Percentiles rank a stretch among this genome's conserved stretches.
phyloP scores from a whole-genome alignment of 83 land plant genomes.

The Picea engelmannii region DNA sequence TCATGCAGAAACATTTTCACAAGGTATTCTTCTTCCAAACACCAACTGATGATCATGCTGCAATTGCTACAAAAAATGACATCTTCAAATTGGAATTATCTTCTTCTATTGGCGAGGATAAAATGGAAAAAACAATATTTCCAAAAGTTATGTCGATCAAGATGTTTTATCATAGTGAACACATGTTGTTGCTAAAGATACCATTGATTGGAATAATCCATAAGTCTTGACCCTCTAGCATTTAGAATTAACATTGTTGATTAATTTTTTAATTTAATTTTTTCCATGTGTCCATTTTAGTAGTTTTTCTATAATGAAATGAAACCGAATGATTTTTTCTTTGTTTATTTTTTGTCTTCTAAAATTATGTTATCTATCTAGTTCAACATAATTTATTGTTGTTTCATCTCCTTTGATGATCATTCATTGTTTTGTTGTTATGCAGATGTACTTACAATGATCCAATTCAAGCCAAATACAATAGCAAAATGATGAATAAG shows the following conservation, averaged over 20 bases:
- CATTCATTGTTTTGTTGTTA: background rate
- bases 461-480: conserved; percentile 81
- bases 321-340: too few relatives aligned
- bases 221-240: conserved; percentile 30
- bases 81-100: conserved; percentile 86
- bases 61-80: conserved; percentile 53
- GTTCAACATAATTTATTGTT: background rate
- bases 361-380: background rate
- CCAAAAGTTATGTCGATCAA: conserved; percentile 99
- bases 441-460: conserved; percentile 87
- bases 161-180: conserved; percentile 93
- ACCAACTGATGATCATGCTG: conserved; percentile 57
- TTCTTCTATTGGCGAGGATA: conserved; percentile 92
- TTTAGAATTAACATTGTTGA: background rate
- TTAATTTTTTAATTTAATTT: background rate
- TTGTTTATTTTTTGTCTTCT: too few relatives aligned
- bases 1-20: too few relatives aligned
- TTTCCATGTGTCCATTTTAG: too few relatives aligned
- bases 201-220: conserved; percentile 92
- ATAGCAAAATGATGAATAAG: conserved; percentile 82
- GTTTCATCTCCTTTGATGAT: background rate
- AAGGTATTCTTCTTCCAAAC: background rate
- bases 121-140: conserved; percentile 88
- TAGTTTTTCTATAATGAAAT: too few relatives aligned
- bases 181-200: conserved; percentile 96